Percentiles rank a stretch among this genome's conserved stretches.
Conservation (phyloP, 2,329 filamentous ascomycete species). For the Penicillium sp. region DNA sequence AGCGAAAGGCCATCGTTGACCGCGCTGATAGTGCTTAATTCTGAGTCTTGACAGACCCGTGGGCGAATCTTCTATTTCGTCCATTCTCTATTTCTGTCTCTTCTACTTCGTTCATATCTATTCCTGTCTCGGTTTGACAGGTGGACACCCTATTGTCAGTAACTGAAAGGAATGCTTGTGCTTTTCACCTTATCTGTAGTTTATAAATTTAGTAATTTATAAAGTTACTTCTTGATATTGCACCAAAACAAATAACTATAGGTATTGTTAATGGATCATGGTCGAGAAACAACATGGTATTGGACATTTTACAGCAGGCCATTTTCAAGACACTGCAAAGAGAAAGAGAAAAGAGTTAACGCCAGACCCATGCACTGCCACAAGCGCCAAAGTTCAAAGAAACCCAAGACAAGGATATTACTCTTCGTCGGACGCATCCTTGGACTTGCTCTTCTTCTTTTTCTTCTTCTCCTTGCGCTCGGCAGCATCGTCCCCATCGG, state of each 20-base stretch:
- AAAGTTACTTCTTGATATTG: too few species aligned
- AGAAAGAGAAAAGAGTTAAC: conserved; percentile 23
- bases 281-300: conserved; percentile 11
- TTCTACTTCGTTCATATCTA: too few species aligned
- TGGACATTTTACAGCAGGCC: conserved; percentile 18
- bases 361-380: conserved; percentile 38
- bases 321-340: conserved; percentile 13
- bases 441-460: conserved; percentile 41
- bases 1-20: conserved; percentile 3
- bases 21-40: conserved; percentile 2
- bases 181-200: not conserved
- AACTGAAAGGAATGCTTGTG: not conserved
- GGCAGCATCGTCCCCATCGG: conserved; percentile 28
- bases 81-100: not conserved
- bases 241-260: not conserved
- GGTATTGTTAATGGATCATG: not conserved
- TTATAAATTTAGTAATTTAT: not conserved
- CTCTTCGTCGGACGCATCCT: conserved; percentile 28
- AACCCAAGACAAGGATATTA: conserved; percentile 18
- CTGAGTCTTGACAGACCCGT: too few species aligned
- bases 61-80: not conserved
- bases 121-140: not conserved
- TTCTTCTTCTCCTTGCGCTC: conserved; percentile 61
- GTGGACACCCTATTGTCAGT: not conserved
- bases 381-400: conserved; percentile 30